Evolutionary conservation across 2,329 filamentous ascomycete species (phyloP).

Genomic region (Epichloe scottii): DNA sequence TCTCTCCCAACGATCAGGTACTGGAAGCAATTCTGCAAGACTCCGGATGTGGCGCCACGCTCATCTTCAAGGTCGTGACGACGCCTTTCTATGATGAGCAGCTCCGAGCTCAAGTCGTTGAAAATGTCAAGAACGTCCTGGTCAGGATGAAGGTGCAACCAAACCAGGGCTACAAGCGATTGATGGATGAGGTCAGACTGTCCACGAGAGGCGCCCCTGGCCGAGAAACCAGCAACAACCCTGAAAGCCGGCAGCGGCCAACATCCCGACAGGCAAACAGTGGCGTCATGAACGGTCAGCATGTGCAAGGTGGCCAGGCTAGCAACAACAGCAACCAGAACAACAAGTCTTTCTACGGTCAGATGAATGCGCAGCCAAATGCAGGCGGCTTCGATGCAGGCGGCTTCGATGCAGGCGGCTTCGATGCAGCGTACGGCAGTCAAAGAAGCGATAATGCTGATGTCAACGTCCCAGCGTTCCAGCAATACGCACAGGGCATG

Average conservation of each 20-base stretch:
- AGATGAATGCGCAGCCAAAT: constrained; percentile 29
- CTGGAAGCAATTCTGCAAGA: constrained; percentile 86
- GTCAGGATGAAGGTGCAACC: constrained; percentile 85
- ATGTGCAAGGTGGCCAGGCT: constrained; percentile 24
- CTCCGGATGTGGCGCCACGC: constrained; percentile 79
- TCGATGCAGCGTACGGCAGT: constrained; percentile 39
- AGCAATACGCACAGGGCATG: constrained; percentile 35
- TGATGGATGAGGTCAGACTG: constrained; percentile 97
- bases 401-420: constrained; percentile 27
- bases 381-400: constrained; percentile 36
- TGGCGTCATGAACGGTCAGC: constrained; percentile 25
- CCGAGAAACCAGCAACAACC: constrained; percentile 30
- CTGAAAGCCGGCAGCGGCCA: constrained; percentile 42
- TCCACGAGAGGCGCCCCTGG: constrained; percentile 47
- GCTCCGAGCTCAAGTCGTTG: constrained; percentile 76
- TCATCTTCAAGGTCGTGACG: constrained; percentile 97
- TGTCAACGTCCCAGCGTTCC: constrained; percentile 34
- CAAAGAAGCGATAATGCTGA: constrained; percentile 43
- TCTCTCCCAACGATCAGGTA: constrained; percentile 73
- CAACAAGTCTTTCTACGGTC: constrained; percentile 41
- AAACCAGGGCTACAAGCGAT: constrained; percentile 88
- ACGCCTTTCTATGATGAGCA: constrained; percentile 94
- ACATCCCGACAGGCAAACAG: constrained; percentile 39
- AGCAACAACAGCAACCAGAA: constrained; percentile 11
- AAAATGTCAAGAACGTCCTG: constrained; percentile 83